Evolutionary conservation across 257 asterid species (phyloP).

Genomic region (Gentiana dahurica): DNA sequence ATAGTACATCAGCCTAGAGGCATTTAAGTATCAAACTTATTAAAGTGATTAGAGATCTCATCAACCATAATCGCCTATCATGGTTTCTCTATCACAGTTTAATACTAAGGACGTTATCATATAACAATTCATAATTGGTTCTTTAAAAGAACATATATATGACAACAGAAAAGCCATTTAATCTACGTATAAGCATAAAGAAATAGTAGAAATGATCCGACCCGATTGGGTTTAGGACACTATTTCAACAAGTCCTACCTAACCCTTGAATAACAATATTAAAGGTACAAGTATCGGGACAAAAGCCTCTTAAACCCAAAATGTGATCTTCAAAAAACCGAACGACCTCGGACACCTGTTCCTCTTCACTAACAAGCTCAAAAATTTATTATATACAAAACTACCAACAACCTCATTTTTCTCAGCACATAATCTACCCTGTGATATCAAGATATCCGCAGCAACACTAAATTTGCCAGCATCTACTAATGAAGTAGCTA

Average conservation of each 20-base stretch:
- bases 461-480: slow-evolving; percentile 45
- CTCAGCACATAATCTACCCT: slow-evolving; percentile 34
- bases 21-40: too few relatives aligned
- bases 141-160: too few relatives aligned
- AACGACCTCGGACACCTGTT: slow-evolving; percentile 59
- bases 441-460: slow-evolving; percentile 52
- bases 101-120: too few relatives aligned
- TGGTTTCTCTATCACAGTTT: too few relatives aligned
- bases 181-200: too few relatives aligned
- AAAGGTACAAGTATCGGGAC: slow-evolving; percentile 56
- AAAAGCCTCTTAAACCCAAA: slow-evolving; percentile 42
- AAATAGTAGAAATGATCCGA: too few relatives aligned
- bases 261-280: slow-evolving; percentile 71
- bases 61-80: too few relatives aligned
- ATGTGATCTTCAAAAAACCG: slow-evolving; percentile 45
- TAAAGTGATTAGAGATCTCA: too few relatives aligned
- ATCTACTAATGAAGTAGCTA: slow-evolving; percentile 40
- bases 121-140: too few relatives aligned
- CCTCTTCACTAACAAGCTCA: slow-evolving; percentile 44
- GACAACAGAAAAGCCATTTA: too few relatives aligned
- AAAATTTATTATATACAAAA: slow-evolving; percentile 48
- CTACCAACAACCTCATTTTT: slow-evolving; percentile 35
- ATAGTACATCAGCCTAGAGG: too few relatives aligned
- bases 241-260: slow-evolving; percentile 15
- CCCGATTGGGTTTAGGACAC: too few relatives aligned